phyloP scores from a whole-genome alignment of 2,329 filamentous ascomycete genomes.

The Hirsutella minnesotensis region DNA sequence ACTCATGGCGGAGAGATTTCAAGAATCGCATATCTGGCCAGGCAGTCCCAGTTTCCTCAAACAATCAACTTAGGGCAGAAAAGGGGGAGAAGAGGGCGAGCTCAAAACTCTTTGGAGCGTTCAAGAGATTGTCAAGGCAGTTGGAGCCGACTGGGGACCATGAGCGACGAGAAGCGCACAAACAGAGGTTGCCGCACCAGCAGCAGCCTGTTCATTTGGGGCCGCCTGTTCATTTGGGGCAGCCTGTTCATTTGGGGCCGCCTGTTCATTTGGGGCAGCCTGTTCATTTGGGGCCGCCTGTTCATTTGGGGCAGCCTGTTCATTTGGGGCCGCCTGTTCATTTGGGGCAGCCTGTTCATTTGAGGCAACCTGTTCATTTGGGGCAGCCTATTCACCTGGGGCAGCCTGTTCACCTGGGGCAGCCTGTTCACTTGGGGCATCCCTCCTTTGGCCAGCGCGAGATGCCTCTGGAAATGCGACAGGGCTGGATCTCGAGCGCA shows the following conservation, averaged over 20 bases:
- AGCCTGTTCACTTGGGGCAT: neutral
- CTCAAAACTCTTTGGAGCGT: slow-evolving; percentile 17
- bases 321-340: too few relatives aligned
- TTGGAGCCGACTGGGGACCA: neutral
- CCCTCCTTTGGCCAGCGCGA: neutral
- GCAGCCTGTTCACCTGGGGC: too few relatives aligned
- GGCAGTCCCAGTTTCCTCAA: slow-evolving; percentile 6
- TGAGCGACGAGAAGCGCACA: neutral
- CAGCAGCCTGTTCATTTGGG: neutral
- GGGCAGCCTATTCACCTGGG: neutral
- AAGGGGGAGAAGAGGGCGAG: slow-evolving; percentile 10
- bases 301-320: neutral
- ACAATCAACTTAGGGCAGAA: slow-evolving; percentile 10
- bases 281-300: too few relatives aligned
- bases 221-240: neutral
- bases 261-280: neutral
- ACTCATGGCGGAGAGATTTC: slow-evolving; percentile 18
- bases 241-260: neutral
- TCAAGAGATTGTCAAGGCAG: slow-evolving; percentile 15
- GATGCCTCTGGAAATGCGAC: neutral
- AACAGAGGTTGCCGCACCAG: neutral
- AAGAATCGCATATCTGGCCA: slow-evolving; percentile 21
- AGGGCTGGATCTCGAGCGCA: neutral
- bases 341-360: too few relatives aligned
- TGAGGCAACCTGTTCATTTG: too few relatives aligned